Percentiles rank a stretch among this genome's conserved stretches.
These are phyloP conservation scores for Russula vinacea DNA, from an alignment of 768 basidiomycete species.

Conservation along the genomic window DNA sequence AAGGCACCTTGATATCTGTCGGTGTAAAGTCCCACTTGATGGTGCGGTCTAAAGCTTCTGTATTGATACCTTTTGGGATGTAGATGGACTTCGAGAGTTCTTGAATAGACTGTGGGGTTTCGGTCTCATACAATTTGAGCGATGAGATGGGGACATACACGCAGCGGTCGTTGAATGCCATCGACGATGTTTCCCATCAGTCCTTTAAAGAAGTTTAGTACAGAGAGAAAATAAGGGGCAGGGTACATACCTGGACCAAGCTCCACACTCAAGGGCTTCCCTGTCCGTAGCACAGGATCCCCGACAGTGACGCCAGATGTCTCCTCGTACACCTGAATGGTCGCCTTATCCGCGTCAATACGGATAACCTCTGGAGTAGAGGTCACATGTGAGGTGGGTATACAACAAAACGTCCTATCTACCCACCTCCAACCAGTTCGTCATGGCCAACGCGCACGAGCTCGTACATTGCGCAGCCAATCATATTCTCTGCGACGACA, in stretches of 20 bases:
- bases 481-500: conserved; percentile 97
- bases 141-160: conserved; percentile 49
- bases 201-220: conserved; percentile 52
- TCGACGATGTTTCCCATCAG: conserved; percentile 99
- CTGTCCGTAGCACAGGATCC: conserved; percentile 95
- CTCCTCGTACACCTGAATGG: conserved; percentile 99
- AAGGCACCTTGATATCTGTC: conserved; percentile 62
- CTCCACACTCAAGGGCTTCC: conserved; percentile 97
- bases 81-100: conserved; percentile 98
- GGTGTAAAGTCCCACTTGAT: conserved; percentile 96
- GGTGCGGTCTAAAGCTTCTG: conserved; percentile 83
- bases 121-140: conserved; percentile 15
- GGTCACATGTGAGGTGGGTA: background rate
- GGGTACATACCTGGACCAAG: conserved; percentile 80
- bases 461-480: conserved; percentile 95
- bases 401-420: conserved; percentile 8
- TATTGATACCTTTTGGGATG: conserved; percentile 98
- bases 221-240: background rate
- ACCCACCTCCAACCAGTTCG: conserved; percentile 91
- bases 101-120: conserved; percentile 68
- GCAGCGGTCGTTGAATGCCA: conserved; percentile 90
- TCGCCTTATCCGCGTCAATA: conserved; percentile 96
- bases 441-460: conserved; percentile 98
- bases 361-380: conserved; percentile 85
- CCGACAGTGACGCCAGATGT: conserved; percentile 99